Base-by-base conservation (phyloP, 805 yeast genomes). In the Isabelozyma rhagii region DNA sequence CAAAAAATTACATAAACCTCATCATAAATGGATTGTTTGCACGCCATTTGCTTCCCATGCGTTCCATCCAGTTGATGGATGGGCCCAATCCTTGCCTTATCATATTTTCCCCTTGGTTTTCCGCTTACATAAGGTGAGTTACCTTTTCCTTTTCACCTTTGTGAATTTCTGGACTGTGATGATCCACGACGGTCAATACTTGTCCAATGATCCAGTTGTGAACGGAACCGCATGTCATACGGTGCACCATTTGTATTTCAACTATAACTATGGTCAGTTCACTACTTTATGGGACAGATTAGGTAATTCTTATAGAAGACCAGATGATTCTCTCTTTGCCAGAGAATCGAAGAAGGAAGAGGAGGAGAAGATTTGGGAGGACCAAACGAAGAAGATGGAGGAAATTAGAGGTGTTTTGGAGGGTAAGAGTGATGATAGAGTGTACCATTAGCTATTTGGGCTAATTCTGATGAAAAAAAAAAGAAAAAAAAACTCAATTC, bases 191-290 rank as follows among this genome's bases (percentile, higher is more conserved):
- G 99, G 99, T 56, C 94, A 92, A 67, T 94, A 91, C 69, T 69
- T 93, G 77, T 87, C 97, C 42, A 87, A 89, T 68, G 96, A 91
- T 67, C 97, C 97, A 6, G 81, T 90, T 51, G 87, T 94, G 57
- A 94, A 94, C 70, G 99, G 99, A 61, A 92, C 98, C 14, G 99
- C 99, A 5, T 93, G 98, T 71, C 99, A 94, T 74, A 92, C 99
- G 1, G 84, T 93, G 44, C 99, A 94, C 71, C 99, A 94, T 67
- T 74, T 94, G 59, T 94, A 94, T 74, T 94, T 94, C 83, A 93
- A 93, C 78, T 94, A 94, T 74, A 94, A 94, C 77, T 94, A 92
- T 66, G 99, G 99, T 39, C 99, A 94, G 74, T 94, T 93, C 75
- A 92, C 98, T 44, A 94, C 99, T 14, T 76, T 94, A 56, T 94